Percentiles rank a stretch among this genome's conserved stretches.
Conservation (phyloP, 2,329 filamentous ascomycete species). For the Fusarium coicis region DNA sequence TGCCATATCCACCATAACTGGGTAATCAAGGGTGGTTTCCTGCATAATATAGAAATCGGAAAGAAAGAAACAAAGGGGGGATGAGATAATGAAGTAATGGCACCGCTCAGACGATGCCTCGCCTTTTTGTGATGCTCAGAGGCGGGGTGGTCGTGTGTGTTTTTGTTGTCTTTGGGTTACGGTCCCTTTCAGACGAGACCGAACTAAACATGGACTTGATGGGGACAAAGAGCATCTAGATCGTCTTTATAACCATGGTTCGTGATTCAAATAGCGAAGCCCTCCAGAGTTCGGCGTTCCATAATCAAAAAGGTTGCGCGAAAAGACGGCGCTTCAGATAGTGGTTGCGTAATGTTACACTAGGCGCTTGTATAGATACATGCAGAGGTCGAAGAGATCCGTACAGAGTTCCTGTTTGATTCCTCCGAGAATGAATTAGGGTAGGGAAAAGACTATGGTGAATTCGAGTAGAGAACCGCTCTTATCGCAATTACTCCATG, state of each 20-base stretch:
- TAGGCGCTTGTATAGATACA: not conserved
- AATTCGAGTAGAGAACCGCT: conserved; percentile 36
- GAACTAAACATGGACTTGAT: conserved; percentile 3
- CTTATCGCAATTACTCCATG: conserved; percentile 23
- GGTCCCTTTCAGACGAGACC: conserved; percentile 8
- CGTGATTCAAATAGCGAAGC: conserved; percentile 39
- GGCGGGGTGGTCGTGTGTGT: not conserved
- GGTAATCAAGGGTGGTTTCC: conserved; percentile 3
- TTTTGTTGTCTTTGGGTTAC: not conserved
- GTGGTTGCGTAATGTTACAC: not conserved
- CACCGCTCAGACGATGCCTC: conserved; percentile 6
- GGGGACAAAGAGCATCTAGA: conserved; percentile 30
- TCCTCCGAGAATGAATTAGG: conserved; percentile 23
- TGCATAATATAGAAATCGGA: conserved; percentile 31
- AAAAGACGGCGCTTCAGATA: not conserved
- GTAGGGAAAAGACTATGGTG: conserved; percentile 21
- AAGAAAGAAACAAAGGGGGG: not conserved
- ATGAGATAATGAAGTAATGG: not conserved
- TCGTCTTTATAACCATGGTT: conserved; percentile 43
- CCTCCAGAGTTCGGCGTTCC: conserved; percentile 37
- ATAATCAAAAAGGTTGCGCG: conserved; percentile 29
- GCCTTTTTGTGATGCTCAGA: not conserved
- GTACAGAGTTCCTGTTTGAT: conserved; percentile 17
- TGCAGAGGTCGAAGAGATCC: conserved; percentile 16
- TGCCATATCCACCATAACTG: not conserved